Base-by-base conservation (phyloP, 2,329 filamentous ascomycete species). In the Trichothecium roseum region DNA sequence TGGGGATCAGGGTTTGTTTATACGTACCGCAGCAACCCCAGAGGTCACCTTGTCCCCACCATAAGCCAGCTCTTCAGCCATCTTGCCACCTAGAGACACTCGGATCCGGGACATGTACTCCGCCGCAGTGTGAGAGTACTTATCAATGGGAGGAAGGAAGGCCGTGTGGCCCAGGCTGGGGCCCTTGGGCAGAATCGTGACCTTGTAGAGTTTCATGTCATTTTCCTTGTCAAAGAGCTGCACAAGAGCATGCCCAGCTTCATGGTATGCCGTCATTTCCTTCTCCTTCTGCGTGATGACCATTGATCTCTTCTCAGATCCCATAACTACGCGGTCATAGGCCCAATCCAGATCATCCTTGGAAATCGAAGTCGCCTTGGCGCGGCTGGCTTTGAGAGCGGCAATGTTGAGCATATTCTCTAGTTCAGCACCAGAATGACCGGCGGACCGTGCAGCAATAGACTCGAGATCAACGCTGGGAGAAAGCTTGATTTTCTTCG, bases 371-470 rank as follows among this genome's bases (percentile, higher is more conserved):
- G 68, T 68, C 28, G 82, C 74, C 61, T 88, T 91, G 46, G 84
- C 73, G 56, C 91, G 86, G 51, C 86, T 94, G n/a, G 91, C 91
- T 51, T 83, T 85, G 30, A 98, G 81, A 16, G 91, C 91, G 22
- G 91, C 91, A 55, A 95, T 85, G 60, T 98, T 98, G 53, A 94
- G 83, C 48, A 98, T 77, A 55, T 95, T 98, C 62, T 96, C 91
- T 10, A 98, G 70, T 49, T 98, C 91, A 15, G 91, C 91, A 46
- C 91, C 91, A 33, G 89, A 96, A 50, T 94, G 87, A 9, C 91
- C 91, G 37, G 86, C 80, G 12, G 88, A 94, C 42, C 85, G 85
- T 42, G 84, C 78, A 26, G 91, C 91, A 49, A 98, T 76, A 40
- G 84, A 72, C 18, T 84, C 76, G 27, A 93, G 66, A 55, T 95